Percentiles rank a stretch among this genome's conserved stretches.
These are phyloP conservation scores for Ministeria vibrans DNA, from an alignment of 78 protist genomes.

Conservation along the genomic window DNA sequence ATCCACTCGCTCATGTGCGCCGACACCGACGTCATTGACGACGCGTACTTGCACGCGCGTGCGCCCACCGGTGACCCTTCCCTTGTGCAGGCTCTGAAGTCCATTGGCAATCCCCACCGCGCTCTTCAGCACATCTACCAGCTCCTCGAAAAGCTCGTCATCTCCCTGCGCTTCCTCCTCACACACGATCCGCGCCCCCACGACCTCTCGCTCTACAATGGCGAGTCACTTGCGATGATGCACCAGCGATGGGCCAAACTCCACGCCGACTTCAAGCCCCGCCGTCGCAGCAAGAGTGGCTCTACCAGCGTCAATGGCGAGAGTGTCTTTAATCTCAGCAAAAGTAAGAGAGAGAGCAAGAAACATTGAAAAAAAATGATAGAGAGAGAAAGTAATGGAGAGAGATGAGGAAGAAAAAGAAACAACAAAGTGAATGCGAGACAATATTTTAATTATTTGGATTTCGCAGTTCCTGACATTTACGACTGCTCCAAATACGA, in stretches of 20 bases:
- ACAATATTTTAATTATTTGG: too few relatives aligned
- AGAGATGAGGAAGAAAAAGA: constrained; percentile 21
- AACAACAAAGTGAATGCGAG: too few relatives aligned
- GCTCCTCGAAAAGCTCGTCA: background rate
- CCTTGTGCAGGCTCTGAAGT: background rate
- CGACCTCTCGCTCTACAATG: background rate
- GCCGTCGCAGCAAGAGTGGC: too few relatives aligned
- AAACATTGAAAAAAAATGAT: background rate
- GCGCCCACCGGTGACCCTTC: constrained; percentile 10
- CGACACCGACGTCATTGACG: constrained; percentile 2
- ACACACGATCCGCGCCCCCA: background rate
- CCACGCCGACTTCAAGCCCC: constrained; percentile 16
- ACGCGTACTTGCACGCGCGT: background rate
- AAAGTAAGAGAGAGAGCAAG: constrained; percentile 7
- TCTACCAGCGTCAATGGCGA: too few relatives aligned
- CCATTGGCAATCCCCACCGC: background rate
- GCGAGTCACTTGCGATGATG: constrained; percentile 7
- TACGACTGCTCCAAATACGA: constrained; percentile 48
- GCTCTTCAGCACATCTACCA: background rate
- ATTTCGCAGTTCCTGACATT: constrained; percentile 70
- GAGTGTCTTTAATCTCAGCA: too few relatives aligned
- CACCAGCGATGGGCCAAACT: constrained; percentile 44
- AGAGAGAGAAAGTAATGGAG: too few relatives aligned
- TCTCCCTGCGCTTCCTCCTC: background rate
- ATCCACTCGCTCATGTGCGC: background rate